These are phyloP conservation scores for Crithidia acanthocephali DNA, from an alignment of 208 protist genomes.

Conservation along the genomic window DNA sequence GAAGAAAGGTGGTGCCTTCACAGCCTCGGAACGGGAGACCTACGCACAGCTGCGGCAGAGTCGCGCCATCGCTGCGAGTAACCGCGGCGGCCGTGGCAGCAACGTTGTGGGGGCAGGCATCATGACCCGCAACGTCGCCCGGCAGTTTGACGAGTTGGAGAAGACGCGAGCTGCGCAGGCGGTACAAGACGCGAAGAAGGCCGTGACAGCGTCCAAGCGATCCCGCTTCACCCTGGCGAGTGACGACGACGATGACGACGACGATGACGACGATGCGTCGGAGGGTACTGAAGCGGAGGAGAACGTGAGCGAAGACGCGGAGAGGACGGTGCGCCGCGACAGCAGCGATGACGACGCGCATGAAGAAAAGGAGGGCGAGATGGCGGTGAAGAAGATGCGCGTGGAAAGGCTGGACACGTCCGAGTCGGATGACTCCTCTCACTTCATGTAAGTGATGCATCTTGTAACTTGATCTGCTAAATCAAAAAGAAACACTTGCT, in stretches of 20 bases:
- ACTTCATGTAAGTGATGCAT: too few species aligned
- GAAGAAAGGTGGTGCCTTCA: constrained; percentile 81
- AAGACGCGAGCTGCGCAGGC: constrained; percentile 33
- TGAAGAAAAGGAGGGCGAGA: background rate
- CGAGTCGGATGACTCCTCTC: background rate
- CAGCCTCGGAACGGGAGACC: constrained; percentile 68
- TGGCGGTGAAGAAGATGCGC: background rate
- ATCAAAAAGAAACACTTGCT: too few species aligned
- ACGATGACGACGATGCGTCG: background rate
- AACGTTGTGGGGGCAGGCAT: constrained; percentile 31
- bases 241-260: constrained; percentile 31
- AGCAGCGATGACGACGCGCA: background rate
- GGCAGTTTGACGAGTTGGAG: constrained; percentile 40
- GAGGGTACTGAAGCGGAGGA: background rate
- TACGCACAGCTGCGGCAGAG: constrained; percentile 66
- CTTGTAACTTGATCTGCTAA: background rate
- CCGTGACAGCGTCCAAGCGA: constrained; percentile 29
- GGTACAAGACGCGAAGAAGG: constrained; percentile 24
- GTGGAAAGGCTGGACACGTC: background rate
- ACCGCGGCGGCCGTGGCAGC: constrained; percentile 30
- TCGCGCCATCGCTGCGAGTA: constrained; percentile 47
- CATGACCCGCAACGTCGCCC: constrained; percentile 19
- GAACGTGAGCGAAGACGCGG: background rate
- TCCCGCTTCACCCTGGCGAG: constrained; percentile 46
- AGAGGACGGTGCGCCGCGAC: background rate